These are phyloP conservation scores for Syncephalastrum monosporum DNA, from an alignment of 371 early-diverging fungal species.

Conservation along the genomic window DNA sequence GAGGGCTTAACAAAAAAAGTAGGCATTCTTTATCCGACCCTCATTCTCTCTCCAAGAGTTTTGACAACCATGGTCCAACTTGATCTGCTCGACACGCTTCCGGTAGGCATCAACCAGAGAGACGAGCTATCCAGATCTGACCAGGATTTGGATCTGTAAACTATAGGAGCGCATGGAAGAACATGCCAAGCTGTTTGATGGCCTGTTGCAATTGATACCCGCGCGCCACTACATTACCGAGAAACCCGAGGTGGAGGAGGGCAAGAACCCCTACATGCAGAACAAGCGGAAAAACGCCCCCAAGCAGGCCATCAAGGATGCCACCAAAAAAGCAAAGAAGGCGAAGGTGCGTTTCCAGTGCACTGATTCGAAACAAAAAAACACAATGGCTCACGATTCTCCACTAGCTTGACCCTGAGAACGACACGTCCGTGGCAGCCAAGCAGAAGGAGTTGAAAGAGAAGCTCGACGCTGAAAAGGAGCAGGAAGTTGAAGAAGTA, in stretches of 20 bases:
- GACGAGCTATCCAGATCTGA: neutral
- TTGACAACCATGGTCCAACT: constrained; percentile 32
- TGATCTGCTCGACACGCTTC: constrained; percentile 29
- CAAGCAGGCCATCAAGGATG: constrained; percentile 76
- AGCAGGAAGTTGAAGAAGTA: constrained; percentile 16
- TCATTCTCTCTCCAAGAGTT: too few species aligned
- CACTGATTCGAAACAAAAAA: too few species aligned
- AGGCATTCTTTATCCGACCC: too few species aligned
- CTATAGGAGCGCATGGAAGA: constrained; percentile 56
- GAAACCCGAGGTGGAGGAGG: constrained; percentile 52
- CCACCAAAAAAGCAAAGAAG: constrained; percentile 76
- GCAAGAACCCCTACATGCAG: constrained; percentile 57
- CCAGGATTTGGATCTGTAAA: neutral
- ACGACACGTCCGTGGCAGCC: constrained; percentile 50
- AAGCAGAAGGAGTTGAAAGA: constrained; percentile 40
- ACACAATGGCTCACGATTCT: neutral
- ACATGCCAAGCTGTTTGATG: constrained; percentile 62
- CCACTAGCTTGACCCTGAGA: constrained; percentile 49
- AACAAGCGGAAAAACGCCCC: constrained; percentile 78
- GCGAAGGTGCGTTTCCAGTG: constrained; percentile 52
- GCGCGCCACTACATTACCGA: constrained; percentile 69
- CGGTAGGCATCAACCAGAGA: constrained; percentile 13
- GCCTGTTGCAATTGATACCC: constrained; percentile 70
- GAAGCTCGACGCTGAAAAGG: constrained; percentile 22
- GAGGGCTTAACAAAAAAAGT: too few species aligned